Conservation (phyloP, 176 grass and related monocot genomes). For the Oryza rufipogon region DNA sequence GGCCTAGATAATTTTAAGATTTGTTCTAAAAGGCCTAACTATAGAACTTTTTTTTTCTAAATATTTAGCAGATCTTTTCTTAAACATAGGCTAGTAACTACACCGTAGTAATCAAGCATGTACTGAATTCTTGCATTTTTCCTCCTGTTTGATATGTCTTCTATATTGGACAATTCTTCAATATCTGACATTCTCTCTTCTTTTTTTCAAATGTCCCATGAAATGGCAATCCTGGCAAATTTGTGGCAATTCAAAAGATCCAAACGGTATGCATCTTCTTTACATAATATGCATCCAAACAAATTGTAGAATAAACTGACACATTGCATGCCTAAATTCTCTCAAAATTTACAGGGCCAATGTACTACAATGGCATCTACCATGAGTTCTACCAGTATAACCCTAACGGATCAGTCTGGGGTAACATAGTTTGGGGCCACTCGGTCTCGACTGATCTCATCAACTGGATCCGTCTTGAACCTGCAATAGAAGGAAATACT, state of each 20-base stretch:
- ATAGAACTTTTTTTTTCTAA: background rate
- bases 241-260: constrained; percentile 54
- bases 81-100: background rate
- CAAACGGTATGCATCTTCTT: constrained; percentile 70
- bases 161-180: background rate
- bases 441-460: constrained; percentile 79
- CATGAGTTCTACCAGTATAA: constrained; percentile 98
- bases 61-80: background rate
- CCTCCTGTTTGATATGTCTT: background rate
- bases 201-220: constrained; percentile 32
- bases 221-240: background rate
- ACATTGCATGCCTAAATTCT: background rate
- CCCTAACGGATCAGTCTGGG: constrained; percentile 61
- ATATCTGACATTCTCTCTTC: constrained; percentile 11
- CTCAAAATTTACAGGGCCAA: constrained; percentile 63
- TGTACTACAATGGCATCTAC: constrained; percentile 95
- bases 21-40: background rate
- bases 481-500: constrained; percentile 45
- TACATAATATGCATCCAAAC: background rate
- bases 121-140: background rate
- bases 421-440: constrained; percentile 81
- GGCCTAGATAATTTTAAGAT: background rate
- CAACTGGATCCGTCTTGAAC: constrained; percentile 69
- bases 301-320: constrained; percentile 4
- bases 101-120: background rate